These are phyloP conservation scores for Brassica hybrid DNA, from an alignment of 441 rosid species.

Conservation along the genomic window DNA sequence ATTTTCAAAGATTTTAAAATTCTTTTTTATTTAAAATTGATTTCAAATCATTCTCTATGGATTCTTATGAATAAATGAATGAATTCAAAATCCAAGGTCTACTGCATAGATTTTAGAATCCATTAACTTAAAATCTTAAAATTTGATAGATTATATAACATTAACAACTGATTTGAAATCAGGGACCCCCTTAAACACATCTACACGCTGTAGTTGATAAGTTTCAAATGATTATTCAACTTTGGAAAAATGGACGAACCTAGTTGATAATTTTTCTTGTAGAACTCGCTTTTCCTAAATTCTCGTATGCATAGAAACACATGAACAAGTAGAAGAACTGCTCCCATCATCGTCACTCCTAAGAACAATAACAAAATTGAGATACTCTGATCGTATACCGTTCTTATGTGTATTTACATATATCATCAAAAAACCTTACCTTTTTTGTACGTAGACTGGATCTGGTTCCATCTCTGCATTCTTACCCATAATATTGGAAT, in stretches of 20 bases:
- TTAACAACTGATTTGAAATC: too few species aligned
- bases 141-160: too few species aligned
- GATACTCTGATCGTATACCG: neutral
- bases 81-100: too few species aligned
- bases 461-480: neutral
- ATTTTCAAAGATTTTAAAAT: too few species aligned
- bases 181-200: too few species aligned
- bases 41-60: too few species aligned
- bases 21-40: too few species aligned
- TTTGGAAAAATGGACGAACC: neutral
- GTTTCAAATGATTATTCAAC: neutral
- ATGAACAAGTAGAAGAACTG: neutral
- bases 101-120: too few species aligned
- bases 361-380: neutral
- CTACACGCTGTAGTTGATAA: neutral
- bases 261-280: neutral
- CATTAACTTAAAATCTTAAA: too few species aligned
- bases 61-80: too few species aligned
- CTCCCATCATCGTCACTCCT: neutral
- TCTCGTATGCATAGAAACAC: neutral
- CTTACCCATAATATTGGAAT: neutral
- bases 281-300: neutral
- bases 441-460: neutral
- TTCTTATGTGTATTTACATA: neutral
- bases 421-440: neutral